phyloP scores from a whole-genome alignment of 2,329 filamentous ascomycete species.

The Colletotrichum sp. region DNA sequence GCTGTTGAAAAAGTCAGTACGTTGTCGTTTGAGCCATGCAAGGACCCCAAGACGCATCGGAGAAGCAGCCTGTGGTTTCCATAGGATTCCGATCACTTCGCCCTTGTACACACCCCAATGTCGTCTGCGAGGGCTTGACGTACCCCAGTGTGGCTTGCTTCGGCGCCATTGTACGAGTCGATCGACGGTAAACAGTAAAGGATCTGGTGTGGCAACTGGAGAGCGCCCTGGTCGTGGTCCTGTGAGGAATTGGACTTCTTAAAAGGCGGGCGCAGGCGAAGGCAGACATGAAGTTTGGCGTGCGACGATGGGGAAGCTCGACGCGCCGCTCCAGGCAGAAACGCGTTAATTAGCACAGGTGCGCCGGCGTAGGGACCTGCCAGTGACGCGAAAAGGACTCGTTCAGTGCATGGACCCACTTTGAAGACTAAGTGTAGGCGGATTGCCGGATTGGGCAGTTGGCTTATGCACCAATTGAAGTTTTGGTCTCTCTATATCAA shows the following conservation, averaged over 20 bases:
- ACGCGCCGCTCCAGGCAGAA: constrained; percentile 42
- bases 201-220: neutral
- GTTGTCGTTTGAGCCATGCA: neutral
- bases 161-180: constrained; percentile 44
- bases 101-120: constrained; percentile 66
- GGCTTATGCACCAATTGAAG: neutral
- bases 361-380: neutral
- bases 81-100: neutral
- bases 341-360: constrained; percentile 42
- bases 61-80: neutral
- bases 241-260: neutral
- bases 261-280: neutral
- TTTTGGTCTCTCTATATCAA: neutral
- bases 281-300: constrained; percentile 18
- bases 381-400: constrained; percentile 8
- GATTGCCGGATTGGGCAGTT: neutral
- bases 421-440: neutral
- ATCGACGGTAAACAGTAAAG: neutral
- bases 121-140: constrained; percentile 76
- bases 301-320: constrained; percentile 27
- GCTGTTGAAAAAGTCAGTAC: constrained; percentile 49
- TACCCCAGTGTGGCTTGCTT: constrained; percentile 91
- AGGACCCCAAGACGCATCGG: neutral
- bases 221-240: neutral
- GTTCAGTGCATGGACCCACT: neutral